Percentiles rank a stretch among this genome's conserved stretches.
These are phyloP conservation scores for Ziziphus jujuba DNA, from an alignment of 306 rosid genomes.

Conservation along the genomic window DNA sequence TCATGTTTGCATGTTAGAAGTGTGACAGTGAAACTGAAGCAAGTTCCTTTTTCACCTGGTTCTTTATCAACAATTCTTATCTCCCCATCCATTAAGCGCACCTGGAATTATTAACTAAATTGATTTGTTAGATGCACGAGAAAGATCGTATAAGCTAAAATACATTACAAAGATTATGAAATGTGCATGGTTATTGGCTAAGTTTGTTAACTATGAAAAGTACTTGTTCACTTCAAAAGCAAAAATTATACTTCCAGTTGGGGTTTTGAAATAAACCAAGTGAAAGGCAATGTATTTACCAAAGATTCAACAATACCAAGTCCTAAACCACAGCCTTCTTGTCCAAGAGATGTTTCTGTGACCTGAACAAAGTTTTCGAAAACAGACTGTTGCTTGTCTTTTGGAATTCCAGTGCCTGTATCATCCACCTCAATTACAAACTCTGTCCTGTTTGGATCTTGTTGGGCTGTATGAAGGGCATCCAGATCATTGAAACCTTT, in stretches of 20 bases:
- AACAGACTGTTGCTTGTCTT: conserved; percentile 56
- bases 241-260: neutral
- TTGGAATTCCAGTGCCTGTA: conserved; percentile 87
- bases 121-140: neutral
- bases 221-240: neutral
- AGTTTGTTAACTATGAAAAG: neutral
- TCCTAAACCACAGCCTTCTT: conserved; percentile 89
- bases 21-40: conserved; percentile 66
- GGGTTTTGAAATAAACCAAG: neutral
- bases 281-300: conserved; percentile 34
- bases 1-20: conserved; percentile 13
- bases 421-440: conserved; percentile 83
- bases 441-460: conserved; percentile 44
- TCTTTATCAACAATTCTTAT: conserved; percentile 70
- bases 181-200: neutral
- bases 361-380: conserved; percentile 82
- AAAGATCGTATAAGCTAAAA: neutral
- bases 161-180: neutral
- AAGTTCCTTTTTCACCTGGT: conserved; percentile 58
- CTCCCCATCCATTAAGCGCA: conserved; percentile 82
- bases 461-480: conserved; percentile 26
- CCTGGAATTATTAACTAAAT: conserved; percentile 35
- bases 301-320: conserved; percentile 85
- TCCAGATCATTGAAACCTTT: conserved; percentile 26
- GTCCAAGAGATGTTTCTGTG: conserved; percentile 53